Conservation (phyloP, 1,139 yeast genomes). For the Diutina neorugosa region DNA sequence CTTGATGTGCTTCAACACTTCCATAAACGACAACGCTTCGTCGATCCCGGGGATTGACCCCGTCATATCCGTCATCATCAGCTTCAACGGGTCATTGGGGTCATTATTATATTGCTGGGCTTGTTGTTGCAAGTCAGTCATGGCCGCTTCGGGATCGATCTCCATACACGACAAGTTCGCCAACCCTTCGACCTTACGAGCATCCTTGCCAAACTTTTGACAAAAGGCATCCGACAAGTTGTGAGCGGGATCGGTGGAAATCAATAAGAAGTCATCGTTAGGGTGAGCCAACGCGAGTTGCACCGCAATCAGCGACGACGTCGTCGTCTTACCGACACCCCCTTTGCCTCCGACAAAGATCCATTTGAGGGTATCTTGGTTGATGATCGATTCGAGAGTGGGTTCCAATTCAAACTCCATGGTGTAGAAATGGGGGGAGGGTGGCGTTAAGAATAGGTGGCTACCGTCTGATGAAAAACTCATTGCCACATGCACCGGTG, state of each 20-base stretch:
- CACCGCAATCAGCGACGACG: slow-evolving; percentile 89
- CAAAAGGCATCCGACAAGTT: slow-evolving; percentile 95
- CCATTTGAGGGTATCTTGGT: slow-evolving; percentile 76
- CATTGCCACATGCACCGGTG: neutral
- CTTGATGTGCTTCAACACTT: slow-evolving; percentile 91
- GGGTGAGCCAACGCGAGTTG: slow-evolving; percentile 80
- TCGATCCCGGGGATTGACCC: slow-evolving; percentile 96
- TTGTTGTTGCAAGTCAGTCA: slow-evolving; percentile 75
- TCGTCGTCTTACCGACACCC: slow-evolving; percentile 97
- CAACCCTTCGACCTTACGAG: slow-evolving; percentile 84
- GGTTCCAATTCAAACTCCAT: slow-evolving; percentile 51
- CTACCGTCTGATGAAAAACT: neutral
- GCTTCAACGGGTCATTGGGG: slow-evolving; percentile 49
- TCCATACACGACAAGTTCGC: slow-evolving; percentile 91
- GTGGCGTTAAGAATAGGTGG: no score
- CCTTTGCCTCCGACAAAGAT: slow-evolving; percentile 98
- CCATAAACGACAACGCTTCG: slow-evolving; percentile 95
- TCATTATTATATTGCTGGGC: slow-evolving; percentile 43
- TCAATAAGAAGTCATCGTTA: slow-evolving; percentile 67
- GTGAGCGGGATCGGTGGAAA: slow-evolving; percentile 98
- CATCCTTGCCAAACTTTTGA: slow-evolving; percentile 95
- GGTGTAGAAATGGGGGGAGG: no score
- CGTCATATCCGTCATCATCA: slow-evolving; percentile 83
- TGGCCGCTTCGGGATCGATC: slow-evolving; percentile 90
- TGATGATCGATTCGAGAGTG: slow-evolving; percentile 49